Conservation (phyloP, 192 early-diverging fungal species). For the Coemansia sp. region DNA sequence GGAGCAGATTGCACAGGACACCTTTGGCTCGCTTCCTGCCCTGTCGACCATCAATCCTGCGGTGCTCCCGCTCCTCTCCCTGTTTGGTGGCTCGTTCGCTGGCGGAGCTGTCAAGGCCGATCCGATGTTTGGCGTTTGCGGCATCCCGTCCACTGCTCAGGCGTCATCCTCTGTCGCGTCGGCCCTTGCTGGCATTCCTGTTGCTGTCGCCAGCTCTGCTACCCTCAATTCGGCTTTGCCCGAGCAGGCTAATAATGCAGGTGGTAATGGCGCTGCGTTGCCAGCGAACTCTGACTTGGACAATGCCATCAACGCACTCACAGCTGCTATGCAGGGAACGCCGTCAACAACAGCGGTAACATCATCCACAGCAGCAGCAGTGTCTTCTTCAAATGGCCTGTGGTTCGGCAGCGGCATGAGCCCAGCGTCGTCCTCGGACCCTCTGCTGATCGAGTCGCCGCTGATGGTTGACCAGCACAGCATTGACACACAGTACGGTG, state of each 20-base stretch:
- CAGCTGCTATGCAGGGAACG: background rate
- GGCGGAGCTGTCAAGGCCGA: constrained; percentile 37
- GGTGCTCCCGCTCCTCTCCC: constrained; percentile 6
- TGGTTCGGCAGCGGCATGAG: background rate
- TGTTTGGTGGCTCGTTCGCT: constrained; percentile 16
- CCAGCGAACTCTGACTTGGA: background rate
- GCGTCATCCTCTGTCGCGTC: background rate
- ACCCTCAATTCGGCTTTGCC: background rate
- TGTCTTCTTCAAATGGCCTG: background rate
- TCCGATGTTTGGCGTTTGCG: constrained; percentile 42
- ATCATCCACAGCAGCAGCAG: background rate
- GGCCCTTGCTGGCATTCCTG: no score
- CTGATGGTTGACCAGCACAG: constrained; percentile 34
- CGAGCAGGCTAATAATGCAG: background rate
- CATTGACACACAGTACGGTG: constrained; percentile 28
- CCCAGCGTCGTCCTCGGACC: constrained; percentile 6
- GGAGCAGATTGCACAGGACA: constrained; percentile 52
- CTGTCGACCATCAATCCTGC: constrained; percentile 12
- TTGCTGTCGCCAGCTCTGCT: no score
- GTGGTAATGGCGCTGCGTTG: background rate
- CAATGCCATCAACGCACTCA: background rate
- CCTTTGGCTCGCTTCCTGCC: constrained; percentile 23
- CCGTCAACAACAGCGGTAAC: background rate
- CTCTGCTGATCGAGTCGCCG: constrained; percentile 37
- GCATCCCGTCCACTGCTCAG: background rate